These are phyloP conservation scores for Phytophthora hybrid DNA, from an alignment of 352 stramenopile species.

Conservation along the genomic window DNA sequence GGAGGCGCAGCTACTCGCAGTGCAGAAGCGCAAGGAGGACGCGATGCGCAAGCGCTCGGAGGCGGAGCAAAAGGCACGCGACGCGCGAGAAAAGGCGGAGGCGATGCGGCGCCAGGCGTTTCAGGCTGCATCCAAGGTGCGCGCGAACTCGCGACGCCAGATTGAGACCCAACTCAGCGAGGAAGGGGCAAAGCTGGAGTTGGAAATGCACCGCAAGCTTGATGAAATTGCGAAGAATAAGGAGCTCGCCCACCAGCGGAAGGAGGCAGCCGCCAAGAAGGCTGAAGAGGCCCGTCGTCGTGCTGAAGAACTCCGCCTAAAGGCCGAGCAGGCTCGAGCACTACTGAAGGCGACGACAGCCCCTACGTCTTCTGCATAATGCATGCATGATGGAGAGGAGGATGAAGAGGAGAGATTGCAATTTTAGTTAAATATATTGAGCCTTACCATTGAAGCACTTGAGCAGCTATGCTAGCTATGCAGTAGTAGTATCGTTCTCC, in stretches of 20 bases:
- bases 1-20: constrained; percentile 48
- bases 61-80: constrained; percentile 68
- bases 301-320: constrained; percentile 60
- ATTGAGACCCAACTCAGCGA: constrained; percentile 70
- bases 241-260: constrained; percentile 44
- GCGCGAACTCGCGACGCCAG: constrained; percentile 65
- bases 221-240: constrained; percentile 65
- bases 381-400: too few species aligned
- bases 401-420: constrained; percentile 9
- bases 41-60: constrained; percentile 70
- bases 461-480: constrained; percentile 7
- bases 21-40: constrained; percentile 72
- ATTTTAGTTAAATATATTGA: constrained; percentile 36
- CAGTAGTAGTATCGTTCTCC: constrained; percentile 16
- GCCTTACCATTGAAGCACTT: constrained; percentile 5
- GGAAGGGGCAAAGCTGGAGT: constrained; percentile 66
- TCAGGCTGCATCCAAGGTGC: constrained; percentile 72
- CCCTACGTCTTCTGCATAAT: constrained; percentile 33
- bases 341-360: constrained; percentile 31
- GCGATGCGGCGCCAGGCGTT: constrained; percentile 71
- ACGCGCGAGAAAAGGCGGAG: constrained; percentile 66
- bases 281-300: constrained; percentile 62
- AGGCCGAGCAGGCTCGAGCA: constrained; percentile 60
- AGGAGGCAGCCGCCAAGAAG: constrained; percentile 59
- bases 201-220: constrained; percentile 51